Evolutionary conservation across 805 yeast species (phyloP).

Genomic region (Vanderwaltozyma tropicalis): DNA sequence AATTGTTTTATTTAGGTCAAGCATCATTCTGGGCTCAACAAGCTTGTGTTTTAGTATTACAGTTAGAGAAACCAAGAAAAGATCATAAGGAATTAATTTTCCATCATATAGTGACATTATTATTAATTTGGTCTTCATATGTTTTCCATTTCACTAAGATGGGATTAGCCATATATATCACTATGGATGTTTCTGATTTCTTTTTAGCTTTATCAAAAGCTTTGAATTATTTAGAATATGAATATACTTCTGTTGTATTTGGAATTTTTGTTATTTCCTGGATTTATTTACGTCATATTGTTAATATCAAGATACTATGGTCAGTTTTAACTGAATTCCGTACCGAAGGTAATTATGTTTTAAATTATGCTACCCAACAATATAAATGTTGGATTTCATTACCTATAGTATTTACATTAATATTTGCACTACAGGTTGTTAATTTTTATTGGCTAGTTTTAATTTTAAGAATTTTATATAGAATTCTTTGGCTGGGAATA

Average conservation of each 20-base stretch:
- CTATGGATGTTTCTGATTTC: constrained; percentile 88
- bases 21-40: constrained; percentile 96
- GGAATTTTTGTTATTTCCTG: constrained; percentile 54
- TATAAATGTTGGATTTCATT: constrained; percentile 90
- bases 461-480: constrained; percentile 59
- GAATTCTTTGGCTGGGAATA: constrained; percentile 45
- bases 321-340: constrained; percentile 71
- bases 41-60: constrained; percentile 62
- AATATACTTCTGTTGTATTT: constrained; percentile 8
- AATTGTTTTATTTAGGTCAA: constrained; percentile 72
- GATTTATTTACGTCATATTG: constrained; percentile 75
- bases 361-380: constrained; percentile 76
- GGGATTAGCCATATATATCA: constrained; percentile 78
- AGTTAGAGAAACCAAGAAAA: constrained; percentile 81
- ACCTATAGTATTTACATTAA: constrained; percentile 66
- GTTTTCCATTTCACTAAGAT: constrained; percentile 92
- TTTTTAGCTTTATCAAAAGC: constrained; percentile 72
- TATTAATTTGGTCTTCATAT: constrained; percentile 70
- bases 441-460: constrained; percentile 76
- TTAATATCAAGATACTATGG: constrained; percentile 67
- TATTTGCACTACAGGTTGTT: constrained; percentile 67
- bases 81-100: constrained; percentile 78
- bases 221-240: constrained; percentile 63
- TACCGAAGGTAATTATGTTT: constrained; percentile 65
- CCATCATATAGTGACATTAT: constrained; percentile 82